Percentiles rank a stretch among this genome's conserved stretches.
These are phyloP conservation scores for Spongospora subterranea DNA, from an alignment of 208 protist genomes.

Conservation along the genomic window DNA sequence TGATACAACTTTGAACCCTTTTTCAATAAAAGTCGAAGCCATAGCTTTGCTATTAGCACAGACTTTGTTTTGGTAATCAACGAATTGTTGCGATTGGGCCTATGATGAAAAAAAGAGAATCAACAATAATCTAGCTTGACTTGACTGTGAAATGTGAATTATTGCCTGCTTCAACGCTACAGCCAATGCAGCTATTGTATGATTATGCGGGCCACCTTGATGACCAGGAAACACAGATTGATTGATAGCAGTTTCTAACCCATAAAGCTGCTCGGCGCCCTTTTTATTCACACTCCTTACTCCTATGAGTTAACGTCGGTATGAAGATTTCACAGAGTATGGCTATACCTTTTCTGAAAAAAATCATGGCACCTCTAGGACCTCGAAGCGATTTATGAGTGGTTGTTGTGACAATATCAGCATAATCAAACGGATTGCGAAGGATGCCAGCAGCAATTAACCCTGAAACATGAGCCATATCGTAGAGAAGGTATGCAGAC, in stretches of 20 bases:
- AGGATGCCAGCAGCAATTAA: conserved; percentile 66
- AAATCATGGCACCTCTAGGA: conserved; percentile 86
- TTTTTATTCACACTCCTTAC: conserved; percentile 51
- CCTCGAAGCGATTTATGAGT: conserved; percentile 98
- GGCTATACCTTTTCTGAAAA: conserved; percentile 85
- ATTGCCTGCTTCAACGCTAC: conserved; percentile 87
- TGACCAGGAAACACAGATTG: conserved; percentile 92
- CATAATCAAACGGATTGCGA: conserved; percentile 87
- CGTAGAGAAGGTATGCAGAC: conserved; percentile 90
- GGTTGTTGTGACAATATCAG: conserved; percentile 98
- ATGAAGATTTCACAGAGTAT: neutral
- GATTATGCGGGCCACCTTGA: conserved; percentile 96
- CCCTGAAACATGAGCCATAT: conserved; percentile 96
- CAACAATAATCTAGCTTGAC: neutral
- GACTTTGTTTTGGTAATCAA: conserved; percentile 86
- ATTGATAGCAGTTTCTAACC: conserved; percentile 92
- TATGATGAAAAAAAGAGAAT: conserved; percentile 5
- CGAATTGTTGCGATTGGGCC: conserved; percentile 85
- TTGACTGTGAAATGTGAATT: neutral
- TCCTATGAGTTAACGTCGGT: neutral
- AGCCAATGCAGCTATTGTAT: conserved; percentile 95
- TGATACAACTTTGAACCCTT: conserved; percentile 89
- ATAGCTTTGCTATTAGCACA: conserved; percentile 82
- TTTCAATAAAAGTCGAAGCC: conserved; percentile 77
- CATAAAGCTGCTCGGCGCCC: conserved; percentile 65